Evolutionary conservation across 1,284 basidiomycete species (phyloP).

Genomic region (Omphalotus olearius): DNA sequence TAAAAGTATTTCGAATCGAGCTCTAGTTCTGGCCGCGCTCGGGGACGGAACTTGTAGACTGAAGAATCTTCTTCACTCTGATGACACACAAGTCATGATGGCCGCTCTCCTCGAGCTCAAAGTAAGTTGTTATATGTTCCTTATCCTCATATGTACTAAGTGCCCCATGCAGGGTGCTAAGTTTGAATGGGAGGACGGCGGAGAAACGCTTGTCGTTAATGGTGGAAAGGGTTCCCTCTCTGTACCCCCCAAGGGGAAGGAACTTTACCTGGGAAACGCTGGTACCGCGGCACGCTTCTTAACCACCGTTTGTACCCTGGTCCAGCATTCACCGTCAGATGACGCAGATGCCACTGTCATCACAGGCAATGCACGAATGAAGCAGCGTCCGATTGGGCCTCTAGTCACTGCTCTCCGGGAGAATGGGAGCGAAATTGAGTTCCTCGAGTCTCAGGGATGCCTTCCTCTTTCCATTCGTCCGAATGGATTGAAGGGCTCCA

Average conservation of each 20-base stretch:
- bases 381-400: slow-evolving; percentile 92
- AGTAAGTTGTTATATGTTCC: slow-evolving; percentile 35
- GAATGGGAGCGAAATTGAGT: slow-evolving; percentile 81
- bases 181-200: slow-evolving; percentile 83
- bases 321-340: slow-evolving; percentile 44
- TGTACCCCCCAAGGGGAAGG: slow-evolving; percentile 75
- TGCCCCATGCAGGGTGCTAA: slow-evolving; percentile 64
- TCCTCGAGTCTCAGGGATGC: slow-evolving; percentile 78
- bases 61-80: slow-evolving; percentile 91
- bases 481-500: slow-evolving; percentile 81
- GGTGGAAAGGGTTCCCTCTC: slow-evolving; percentile 84
- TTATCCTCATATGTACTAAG: slow-evolving; percentile 2
- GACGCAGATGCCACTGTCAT: slow-evolving; percentile 64
- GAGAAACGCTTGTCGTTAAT: slow-evolving; percentile 88
- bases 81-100: slow-evolving; percentile 99
- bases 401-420: slow-evolving; percentile 88
- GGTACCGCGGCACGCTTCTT: slow-evolving; percentile 98
- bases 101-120: slow-evolving; percentile 84
- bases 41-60: slow-evolving; percentile 86
- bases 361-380: slow-evolving; percentile 98
- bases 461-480: slow-evolving; percentile 86
- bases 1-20: slow-evolving; percentile 97
- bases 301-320: slow-evolving; percentile 91
- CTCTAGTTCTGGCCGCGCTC: slow-evolving; percentile 90
- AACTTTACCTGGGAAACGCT: slow-evolving; percentile 95